Evolutionary conservation across 2,329 filamentous ascomycete species (phyloP).

Genomic region (Venturia oleaginea): DNA sequence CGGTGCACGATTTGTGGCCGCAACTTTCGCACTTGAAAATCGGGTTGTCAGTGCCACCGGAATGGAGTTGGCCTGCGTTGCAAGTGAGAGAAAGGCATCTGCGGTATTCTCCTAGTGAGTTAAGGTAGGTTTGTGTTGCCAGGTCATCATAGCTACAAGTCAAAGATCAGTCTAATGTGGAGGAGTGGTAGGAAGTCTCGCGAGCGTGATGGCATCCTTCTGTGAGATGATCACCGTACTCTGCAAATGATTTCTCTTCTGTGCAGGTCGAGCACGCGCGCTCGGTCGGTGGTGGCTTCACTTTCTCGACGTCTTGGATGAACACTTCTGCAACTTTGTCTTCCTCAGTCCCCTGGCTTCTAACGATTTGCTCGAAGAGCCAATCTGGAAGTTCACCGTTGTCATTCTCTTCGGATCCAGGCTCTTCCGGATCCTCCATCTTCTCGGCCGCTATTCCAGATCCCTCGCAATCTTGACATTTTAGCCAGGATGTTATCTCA

Average conservation of each 20-base stretch:
- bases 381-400: too few relatives aligned
- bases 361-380: too few relatives aligned
- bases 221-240: background rate
- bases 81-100: background rate
- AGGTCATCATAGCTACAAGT: background rate
- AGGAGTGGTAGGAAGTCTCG: background rate
- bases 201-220: background rate
- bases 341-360: too few relatives aligned
- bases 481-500: too few relatives aligned
- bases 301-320: too few relatives aligned
- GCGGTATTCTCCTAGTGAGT: background rate
- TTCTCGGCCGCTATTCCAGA: too few relatives aligned
- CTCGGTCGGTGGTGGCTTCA: background rate
- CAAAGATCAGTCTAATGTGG: too few relatives aligned
- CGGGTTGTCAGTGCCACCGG: background rate
- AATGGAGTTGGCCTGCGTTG: background rate
- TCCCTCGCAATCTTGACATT: too few relatives aligned
- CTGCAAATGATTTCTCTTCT: background rate
- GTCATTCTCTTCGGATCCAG: too few relatives aligned
- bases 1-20: background rate
- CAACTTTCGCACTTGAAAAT: background rate
- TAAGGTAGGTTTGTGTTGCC: background rate
- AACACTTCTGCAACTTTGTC: too few relatives aligned
- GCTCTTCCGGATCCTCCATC: too few relatives aligned
- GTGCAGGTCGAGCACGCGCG: background rate